Base-by-base conservation (phyloP, 495 filamentous ascomycete species). In the Lasiosphaeris hirsuta region DNA sequence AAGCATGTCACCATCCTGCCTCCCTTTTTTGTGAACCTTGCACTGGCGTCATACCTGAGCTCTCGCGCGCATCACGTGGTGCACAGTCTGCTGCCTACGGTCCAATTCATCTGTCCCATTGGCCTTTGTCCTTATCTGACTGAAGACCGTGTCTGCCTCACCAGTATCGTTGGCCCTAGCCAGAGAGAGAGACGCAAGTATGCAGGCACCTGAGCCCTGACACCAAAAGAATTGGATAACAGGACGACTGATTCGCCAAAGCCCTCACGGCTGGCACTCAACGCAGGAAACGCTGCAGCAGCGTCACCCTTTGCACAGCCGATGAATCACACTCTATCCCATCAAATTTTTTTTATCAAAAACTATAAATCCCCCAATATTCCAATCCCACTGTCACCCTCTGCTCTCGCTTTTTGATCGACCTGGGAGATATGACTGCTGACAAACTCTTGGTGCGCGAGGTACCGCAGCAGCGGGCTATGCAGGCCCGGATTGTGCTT, bases 71-170 rank as follows among this genome's bases (percentile, higher is more conserved):
- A 34, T 61, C 62, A 65, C 57, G 60, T 65, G 63, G 60, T 36
- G 1, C 14, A 30, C 35, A 5, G 10, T 37, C 44, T 35, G 58
- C 37, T 64, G 56, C 64, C 59, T 64, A 40, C 13, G 39, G 7
- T 44, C 42, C 55, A 60, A 65, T 63, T 69, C 43, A 14, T 17
- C 11, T 2, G 1, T 45, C 15, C 54, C 35, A 63, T 67, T 69
- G 64, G 63, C 45, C 3, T 6, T 15, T 8, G 2, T 18, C 2
- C 10, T 10, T 34, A 19, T 55, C 53, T 69, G 42, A 63, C 52
- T 52, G 63, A 67, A 61, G 42, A 17, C 6, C 7, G 19, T 65
- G 57, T 65, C 64, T 67, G 66, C 66, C 64, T 65, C 48, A 64
- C 54, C 34, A 34, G 33, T 37, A 11, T 39, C 7, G 44, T 51